Evolutionary conservation across 495 filamentous ascomycete species (phyloP).

Genomic region (Aspergillus bridgeri): DNA sequence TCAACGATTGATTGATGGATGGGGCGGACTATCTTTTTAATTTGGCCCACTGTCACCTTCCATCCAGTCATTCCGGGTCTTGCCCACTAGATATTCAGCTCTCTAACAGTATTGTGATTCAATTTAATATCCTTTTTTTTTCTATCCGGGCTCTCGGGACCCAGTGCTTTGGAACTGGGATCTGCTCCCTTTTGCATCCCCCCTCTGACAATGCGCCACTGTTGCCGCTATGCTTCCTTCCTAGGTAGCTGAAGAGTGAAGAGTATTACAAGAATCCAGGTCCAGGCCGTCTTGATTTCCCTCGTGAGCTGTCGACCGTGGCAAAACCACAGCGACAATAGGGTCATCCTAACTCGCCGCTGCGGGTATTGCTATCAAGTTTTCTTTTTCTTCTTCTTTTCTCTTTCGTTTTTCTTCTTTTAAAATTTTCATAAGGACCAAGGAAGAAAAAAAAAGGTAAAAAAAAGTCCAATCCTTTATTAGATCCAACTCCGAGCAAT

Average conservation of each 20-base stretch:
- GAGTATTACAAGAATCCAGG: background rate
- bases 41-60: slow-evolving; percentile 9
- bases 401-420: background rate
- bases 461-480: background rate
- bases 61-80: slow-evolving; percentile 3
- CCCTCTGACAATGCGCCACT: slow-evolving; percentile 16
- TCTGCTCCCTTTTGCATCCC: slow-evolving; percentile 11
- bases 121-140: slow-evolving; percentile 9
- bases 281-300: slow-evolving; percentile 3
- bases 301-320: slow-evolving; percentile 20
- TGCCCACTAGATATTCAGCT: background rate
- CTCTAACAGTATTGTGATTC: background rate
- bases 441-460: background rate
- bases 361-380: background rate
- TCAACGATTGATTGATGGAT: slow-evolving; percentile 9
- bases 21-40: slow-evolving; percentile 8
- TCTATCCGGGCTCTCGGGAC: slow-evolving; percentile 22
- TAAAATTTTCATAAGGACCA: background rate
- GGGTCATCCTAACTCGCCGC: background rate
- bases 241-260: too few species aligned
- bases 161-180: slow-evolving; percentile 23
- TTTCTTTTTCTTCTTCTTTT: slow-evolving; percentile 1
- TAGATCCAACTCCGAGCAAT: background rate
- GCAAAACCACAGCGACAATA: slow-evolving; percentile 10
- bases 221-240: slow-evolving; percentile 11